Evolutionary conservation across 352 stramenopile species (phyloP).

Genomic region (Globisporangium viniferum): DNA sequence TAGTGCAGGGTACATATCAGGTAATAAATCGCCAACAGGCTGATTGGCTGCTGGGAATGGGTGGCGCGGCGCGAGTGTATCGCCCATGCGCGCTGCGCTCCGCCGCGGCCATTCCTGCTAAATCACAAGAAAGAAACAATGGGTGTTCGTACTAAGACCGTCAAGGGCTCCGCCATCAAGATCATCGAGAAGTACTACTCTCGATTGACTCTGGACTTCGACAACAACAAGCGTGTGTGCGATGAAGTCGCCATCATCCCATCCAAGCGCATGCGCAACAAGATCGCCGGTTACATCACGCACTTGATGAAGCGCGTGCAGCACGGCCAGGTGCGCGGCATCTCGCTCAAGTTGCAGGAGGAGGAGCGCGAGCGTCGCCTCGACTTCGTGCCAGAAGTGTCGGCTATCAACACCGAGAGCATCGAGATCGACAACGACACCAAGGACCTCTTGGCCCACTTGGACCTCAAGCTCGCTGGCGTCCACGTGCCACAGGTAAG

Average conservation of each 20-base stretch:
- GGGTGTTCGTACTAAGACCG: constrained; percentile 99
- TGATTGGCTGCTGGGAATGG: constrained; percentile 13
- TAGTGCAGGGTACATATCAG: not conserved
- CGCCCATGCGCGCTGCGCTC: not conserved
- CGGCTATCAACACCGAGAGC: constrained; percentile 89
- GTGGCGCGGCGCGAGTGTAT: not conserved
- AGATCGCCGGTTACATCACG: constrained; percentile 99
- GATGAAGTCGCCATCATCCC: constrained; percentile 98
- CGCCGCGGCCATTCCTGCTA: constrained; percentile 17
- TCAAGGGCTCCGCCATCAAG: constrained; percentile 99
- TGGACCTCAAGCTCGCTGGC: constrained; percentile 92
- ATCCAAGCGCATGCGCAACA: constrained; percentile 99
- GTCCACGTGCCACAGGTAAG: constrained; percentile 89
- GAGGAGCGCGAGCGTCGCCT: constrained; percentile 99
- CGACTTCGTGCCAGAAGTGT: constrained; percentile 99
- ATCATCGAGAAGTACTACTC: constrained; percentile 99
- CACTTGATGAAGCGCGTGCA: constrained; percentile 99
- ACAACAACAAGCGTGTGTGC: constrained; percentile 99
- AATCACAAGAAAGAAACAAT: constrained; percentile 55
- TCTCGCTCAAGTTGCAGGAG: constrained; percentile 99
- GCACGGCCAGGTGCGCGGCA: constrained; percentile 98
- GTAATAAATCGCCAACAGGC: not conserved
- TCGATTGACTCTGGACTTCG: constrained; percentile 99
- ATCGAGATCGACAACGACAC: constrained; percentile 99
- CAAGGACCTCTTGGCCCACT: constrained; percentile 95